phyloP scores from a whole-genome alignment of 140 eudicot genomes.

The Anethum foeniculum region DNA sequence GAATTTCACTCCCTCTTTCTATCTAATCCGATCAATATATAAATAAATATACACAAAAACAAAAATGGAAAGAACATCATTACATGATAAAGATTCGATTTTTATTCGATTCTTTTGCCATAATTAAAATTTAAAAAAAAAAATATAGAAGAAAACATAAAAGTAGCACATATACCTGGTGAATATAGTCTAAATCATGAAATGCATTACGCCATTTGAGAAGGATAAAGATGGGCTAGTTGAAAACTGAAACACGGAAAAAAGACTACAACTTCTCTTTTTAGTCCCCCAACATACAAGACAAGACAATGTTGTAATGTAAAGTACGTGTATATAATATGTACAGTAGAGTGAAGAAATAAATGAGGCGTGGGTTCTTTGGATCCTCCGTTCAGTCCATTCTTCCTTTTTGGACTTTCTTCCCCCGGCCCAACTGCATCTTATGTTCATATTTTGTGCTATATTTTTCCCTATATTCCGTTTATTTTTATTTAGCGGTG shows the following conservation, averaged over 20 bases:
- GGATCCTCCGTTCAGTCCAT: not conserved
- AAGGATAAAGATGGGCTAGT: not conserved
- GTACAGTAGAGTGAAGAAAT: not conserved
- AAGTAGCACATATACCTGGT: not conserved
- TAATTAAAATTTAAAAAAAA: no score
- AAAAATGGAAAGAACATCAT: not conserved
- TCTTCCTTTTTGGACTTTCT: not conserved
- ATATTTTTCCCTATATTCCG: not conserved
- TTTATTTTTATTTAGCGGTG: no score
- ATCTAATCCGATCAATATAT: not conserved
- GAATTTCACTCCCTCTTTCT: not conserved
- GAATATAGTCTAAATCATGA: not conserved
- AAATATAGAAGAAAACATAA: no score
- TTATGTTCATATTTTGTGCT: not conserved
- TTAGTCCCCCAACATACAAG: not conserved
- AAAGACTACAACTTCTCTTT: not conserved
- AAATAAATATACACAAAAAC: not conserved
- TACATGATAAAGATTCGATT: not conserved
- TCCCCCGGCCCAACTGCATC: not conserved
- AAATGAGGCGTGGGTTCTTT: not conserved
- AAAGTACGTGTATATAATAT: not conserved
- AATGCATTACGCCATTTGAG: not conserved
- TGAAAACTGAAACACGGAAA: not conserved
- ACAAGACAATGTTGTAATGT: not conserved
- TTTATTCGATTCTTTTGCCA: not conserved